Conservation (phyloP, 139 green algal genomes). For the Chlamydomonas asymmetrica region DNA sequence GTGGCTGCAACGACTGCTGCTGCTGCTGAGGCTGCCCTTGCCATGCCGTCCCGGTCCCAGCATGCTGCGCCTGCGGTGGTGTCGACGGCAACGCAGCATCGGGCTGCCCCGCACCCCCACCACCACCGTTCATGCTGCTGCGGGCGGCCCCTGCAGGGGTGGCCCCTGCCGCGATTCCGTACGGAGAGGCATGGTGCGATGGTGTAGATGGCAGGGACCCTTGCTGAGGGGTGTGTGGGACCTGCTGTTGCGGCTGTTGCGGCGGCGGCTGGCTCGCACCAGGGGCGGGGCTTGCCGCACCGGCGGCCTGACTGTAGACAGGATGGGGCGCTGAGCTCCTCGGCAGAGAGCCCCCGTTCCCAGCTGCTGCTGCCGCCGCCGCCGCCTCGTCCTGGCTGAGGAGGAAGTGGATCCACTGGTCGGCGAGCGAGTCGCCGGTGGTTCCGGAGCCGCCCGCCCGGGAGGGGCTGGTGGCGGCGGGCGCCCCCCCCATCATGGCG, state of each 20-base stretch:
- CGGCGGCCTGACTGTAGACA: background rate
- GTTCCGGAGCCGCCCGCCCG: background rate
- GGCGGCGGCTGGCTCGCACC: background rate
- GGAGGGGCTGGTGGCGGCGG: too few relatives aligned
- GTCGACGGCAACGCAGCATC: background rate
- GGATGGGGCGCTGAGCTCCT: background rate
- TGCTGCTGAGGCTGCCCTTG: background rate
- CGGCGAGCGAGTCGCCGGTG: constrained; percentile 39
- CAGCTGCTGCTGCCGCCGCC: constrained; percentile 9
- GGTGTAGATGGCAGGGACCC: background rate
- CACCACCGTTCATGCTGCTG: background rate
- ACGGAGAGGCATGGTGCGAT: background rate
- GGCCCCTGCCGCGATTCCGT: too few relatives aligned
- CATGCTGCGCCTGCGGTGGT: background rate
- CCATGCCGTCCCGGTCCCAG: background rate
- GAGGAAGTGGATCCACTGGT: constrained; percentile 66
- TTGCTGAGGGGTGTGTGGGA: background rate
- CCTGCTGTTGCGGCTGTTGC: background rate
- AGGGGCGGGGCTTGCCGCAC: background rate
- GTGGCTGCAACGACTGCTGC: background rate
- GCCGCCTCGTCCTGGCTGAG: constrained; percentile 50
- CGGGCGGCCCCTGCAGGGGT: background rate
- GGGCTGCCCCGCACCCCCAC: too few relatives aligned
- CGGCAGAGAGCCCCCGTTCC: background rate
- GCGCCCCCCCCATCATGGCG: constrained; percentile 12